Evolutionary conservation across 2,329 filamentous ascomycete genomes (phyloP).

Genomic region (Purpureocillium lavendulum): DNA sequence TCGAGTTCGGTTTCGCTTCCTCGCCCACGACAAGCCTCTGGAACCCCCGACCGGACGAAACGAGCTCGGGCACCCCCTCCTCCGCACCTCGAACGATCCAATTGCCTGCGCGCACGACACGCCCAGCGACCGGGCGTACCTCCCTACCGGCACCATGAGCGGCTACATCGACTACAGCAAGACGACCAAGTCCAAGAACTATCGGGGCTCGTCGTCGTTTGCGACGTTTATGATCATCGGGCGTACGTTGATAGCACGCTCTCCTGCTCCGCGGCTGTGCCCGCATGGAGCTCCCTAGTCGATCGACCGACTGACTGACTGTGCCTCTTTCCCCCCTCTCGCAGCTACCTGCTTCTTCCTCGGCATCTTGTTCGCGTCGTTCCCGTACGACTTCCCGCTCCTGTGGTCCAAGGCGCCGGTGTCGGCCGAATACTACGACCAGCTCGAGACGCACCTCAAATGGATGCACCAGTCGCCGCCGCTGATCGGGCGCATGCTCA

Average conservation of each 20-base stretch:
- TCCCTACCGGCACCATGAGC: slow-evolving; percentile 14
- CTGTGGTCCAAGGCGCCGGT: slow-evolving; percentile 67
- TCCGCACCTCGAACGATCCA: too few relatives aligned
- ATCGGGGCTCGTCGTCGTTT: slow-evolving; percentile 63
- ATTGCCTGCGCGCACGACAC: too few relatives aligned
- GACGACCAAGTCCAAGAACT: slow-evolving; percentile 48
- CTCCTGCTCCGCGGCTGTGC: too few relatives aligned
- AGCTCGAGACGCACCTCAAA: slow-evolving; percentile 81
- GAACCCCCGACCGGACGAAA: too few relatives aligned
- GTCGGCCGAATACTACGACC: slow-evolving; percentile 63
- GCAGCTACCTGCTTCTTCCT: slow-evolving; percentile 92
- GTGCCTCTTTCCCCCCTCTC: too few relatives aligned
- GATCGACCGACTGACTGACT: too few relatives aligned
- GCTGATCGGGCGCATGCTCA: slow-evolving; percentile 84
- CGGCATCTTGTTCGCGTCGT: slow-evolving; percentile 90
- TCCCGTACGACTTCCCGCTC: slow-evolving; percentile 91
- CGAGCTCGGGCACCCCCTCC: too few relatives aligned
- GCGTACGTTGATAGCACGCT: slow-evolving; percentile 50
- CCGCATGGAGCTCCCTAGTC: too few relatives aligned
- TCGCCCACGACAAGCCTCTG: too few relatives aligned
- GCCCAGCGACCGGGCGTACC: neutral
- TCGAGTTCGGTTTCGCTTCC: too few relatives aligned
- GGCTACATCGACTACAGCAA: slow-evolving; percentile 45
- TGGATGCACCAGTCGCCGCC: slow-evolving; percentile 89
- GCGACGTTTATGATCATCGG: slow-evolving; percentile 96